Conservation (phyloP, 139 green algal species). For the Pycnococcus provasolii region DNA sequence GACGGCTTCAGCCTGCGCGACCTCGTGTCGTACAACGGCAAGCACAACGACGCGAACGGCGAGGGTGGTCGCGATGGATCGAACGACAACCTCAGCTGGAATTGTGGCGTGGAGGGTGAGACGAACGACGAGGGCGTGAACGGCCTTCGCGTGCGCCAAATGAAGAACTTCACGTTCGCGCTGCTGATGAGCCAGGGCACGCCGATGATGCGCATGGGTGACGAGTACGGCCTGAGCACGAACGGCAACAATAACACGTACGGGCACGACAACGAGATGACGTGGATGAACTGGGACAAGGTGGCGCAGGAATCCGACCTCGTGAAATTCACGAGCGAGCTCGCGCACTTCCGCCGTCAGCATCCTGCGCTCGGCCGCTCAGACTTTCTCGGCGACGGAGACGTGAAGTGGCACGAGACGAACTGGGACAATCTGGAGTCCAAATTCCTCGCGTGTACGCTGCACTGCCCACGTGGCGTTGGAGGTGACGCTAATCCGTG, state of each 20-base stretch:
- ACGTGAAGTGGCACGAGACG: constrained; percentile 95
- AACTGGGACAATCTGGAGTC: constrained; percentile 83
- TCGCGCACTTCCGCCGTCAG: constrained; percentile 67
- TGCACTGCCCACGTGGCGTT: constrained; percentile 49
- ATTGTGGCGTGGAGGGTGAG: constrained; percentile 84
- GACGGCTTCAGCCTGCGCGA: constrained; percentile 91
- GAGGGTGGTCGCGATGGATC: constrained; percentile 64
- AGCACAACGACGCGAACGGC: constrained; percentile 78
- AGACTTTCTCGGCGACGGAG: constrained; percentile 58
- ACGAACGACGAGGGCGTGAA: constrained; percentile 55
- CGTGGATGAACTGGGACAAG: constrained; percentile 56
- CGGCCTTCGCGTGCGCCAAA: constrained; percentile 51
- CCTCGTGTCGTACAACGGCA: constrained; percentile 68
- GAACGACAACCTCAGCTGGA: constrained; percentile 98
- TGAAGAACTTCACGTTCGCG: constrained; percentile 79
- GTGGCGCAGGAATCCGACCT: constrained; percentile 31
- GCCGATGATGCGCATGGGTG: constrained; percentile 86
- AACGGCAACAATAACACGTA: constrained; percentile 99
- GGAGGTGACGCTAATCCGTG: neutral
- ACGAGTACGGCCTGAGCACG: constrained; percentile 73
- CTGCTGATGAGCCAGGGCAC: constrained; percentile 67
- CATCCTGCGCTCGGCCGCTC: constrained; percentile 67
- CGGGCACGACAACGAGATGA: constrained; percentile 73
- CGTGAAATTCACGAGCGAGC: neutral
- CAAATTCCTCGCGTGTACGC: constrained; percentile 87